Base-by-base conservation (phyloP, 2,329 filamentous ascomycete genomes). In the Periconia sp. region DNA sequence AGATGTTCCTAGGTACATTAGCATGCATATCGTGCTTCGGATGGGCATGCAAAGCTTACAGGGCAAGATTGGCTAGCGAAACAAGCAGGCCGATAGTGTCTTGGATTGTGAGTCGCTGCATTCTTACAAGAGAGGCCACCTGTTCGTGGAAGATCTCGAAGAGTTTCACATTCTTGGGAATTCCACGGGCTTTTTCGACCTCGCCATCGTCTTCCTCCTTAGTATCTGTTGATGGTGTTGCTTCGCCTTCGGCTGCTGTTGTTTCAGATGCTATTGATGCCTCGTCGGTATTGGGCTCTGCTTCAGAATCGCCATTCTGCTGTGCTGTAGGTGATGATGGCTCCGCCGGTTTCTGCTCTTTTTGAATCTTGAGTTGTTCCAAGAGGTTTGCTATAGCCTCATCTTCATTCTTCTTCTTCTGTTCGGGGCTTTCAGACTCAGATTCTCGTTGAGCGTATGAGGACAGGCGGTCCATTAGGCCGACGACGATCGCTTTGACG, bases 61-160 rank as follows among this genome's bases (percentile, higher is more conserved):
- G 80, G 8, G 95, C 91, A 43, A 99, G 82, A 59, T 97, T 97
- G 26, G 88, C 86, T 28, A 99, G 78, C 4, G 94, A 99, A n/a
- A 95, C 92, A 31, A 97, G 78, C 29, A 99, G 76, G 8, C 92
- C 94, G 58, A 96, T 94, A 13, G 89, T 95, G 67, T 99, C 95
- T 69, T 95, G 91, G 53, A 99, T 92, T 1, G 92, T 88, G 38
- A 99, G 79, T 56, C 90, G 86, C 63, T 96, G 90, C 38, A 88
- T 89, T 71, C 91, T 92, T 50, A 97, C 92, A 37, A 99, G 78
- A 61, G 92, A 92, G 65, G 95, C 88, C 50, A 97, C 94, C 70
- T 97, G 94, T 37, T 91, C 87, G 64, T 97, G 95, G 78, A 97
- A 99, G 46, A 97, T 89, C 71, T 97, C 92, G 69, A 97, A 97